These are phyloP conservation scores for Diaporthe eres DNA, from an alignment of 2,329 filamentous ascomycete genomes.

Conservation along the genomic window DNA sequence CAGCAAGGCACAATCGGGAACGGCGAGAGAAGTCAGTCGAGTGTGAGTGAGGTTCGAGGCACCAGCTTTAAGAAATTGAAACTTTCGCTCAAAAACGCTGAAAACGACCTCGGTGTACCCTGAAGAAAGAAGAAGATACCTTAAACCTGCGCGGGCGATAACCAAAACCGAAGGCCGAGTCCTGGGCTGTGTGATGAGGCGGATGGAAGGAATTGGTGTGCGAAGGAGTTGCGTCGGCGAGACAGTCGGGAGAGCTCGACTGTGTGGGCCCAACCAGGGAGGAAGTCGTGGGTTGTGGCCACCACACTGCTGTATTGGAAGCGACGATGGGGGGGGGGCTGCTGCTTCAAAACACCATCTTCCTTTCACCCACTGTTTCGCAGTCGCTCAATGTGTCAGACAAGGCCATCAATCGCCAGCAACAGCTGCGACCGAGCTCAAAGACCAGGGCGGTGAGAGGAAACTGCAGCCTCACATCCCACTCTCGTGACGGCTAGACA, in stretches of 20 bases:
- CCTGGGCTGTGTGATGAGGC: conserved; percentile 19
- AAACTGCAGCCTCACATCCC: neutral
- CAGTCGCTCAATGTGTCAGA: neutral
- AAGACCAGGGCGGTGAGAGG: neutral
- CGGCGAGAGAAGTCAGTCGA: neutral
- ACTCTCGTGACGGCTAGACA: neutral
- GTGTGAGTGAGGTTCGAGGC: neutral
- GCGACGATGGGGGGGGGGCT: neutral
- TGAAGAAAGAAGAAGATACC: conserved; percentile 40
- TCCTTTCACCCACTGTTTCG: neutral
- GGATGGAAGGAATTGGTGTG: too few species aligned
- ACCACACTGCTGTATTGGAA: neutral
- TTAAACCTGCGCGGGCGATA: conserved; percentile 40
- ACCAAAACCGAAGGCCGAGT: conserved; percentile 37
- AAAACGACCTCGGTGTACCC: conserved; percentile 29
- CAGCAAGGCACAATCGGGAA: neutral
- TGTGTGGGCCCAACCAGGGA: neutral
- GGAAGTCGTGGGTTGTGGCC: neutral
- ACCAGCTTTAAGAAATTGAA: conserved; percentile 38
- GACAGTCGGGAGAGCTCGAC: neutral
- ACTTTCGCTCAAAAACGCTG: conserved; percentile 40
- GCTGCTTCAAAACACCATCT: neutral
- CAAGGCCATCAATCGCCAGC: neutral
- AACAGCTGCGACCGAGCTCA: neutral
- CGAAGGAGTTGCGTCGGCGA: neutral